Conservation (phyloP, 805 yeast species). For the Candida rishiriensis region DNA sequence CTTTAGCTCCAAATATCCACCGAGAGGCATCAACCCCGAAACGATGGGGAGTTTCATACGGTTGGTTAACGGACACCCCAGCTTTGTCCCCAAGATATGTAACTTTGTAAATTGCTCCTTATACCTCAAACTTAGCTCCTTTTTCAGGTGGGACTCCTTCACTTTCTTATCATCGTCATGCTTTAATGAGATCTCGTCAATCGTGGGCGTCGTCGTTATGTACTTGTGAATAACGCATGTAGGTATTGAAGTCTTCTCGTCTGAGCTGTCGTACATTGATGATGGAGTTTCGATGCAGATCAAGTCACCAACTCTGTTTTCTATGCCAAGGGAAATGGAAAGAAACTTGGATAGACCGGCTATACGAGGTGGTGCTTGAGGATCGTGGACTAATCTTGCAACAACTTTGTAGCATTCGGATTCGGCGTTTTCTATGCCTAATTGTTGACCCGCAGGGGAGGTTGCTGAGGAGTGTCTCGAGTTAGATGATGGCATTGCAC, state of each 20-base stretch:
- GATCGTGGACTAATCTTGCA: constrained; percentile 45
- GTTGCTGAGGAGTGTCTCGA: constrained; percentile 1
- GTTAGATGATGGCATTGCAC: not conserved
- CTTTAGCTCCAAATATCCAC: constrained; percentile 55
- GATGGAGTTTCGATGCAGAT: constrained; percentile 41
- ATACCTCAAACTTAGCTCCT: constrained; percentile 10
- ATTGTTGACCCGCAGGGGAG: constrained; percentile 6
- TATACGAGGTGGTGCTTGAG: constrained; percentile 31
- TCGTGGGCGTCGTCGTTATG: constrained; percentile 38
- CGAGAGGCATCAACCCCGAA: constrained; percentile 42
- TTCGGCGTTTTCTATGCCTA: constrained; percentile 9
- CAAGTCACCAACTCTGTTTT: constrained; percentile 46
- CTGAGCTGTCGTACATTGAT: constrained; percentile 15
- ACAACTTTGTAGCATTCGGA: constrained; percentile 40
- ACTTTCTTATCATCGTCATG: constrained; percentile 27
- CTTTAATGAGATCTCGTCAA: constrained; percentile 24
- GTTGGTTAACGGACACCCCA: constrained; percentile 42
- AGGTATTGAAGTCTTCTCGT: constrained; percentile 20
- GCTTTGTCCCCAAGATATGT: constrained; percentile 7
- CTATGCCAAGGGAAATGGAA: constrained; percentile 53
- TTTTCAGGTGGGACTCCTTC: constrained; percentile 21
- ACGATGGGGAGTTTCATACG: constrained; percentile 51
- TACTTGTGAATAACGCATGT: constrained; percentile 51
- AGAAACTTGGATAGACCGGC: constrained; percentile 52
- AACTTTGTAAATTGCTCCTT: constrained; percentile 11